phyloP scores from a whole-genome alignment of 768 basidiomycete genomes.

The Lactarius akahatsu region DNA sequence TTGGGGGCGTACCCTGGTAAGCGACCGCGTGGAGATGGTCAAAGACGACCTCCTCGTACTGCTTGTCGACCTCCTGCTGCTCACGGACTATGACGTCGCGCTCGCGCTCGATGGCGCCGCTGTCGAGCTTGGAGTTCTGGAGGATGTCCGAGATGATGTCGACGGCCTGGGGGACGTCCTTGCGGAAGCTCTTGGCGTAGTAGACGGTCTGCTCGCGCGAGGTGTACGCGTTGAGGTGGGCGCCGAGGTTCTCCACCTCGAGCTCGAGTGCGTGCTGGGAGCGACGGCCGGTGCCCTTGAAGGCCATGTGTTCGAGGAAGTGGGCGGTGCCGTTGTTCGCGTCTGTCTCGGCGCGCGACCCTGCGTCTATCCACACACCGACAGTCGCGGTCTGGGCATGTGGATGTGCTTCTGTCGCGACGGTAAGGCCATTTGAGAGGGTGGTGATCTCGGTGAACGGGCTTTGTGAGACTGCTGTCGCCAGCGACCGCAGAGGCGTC shows the following conservation, averaged over 20 bases:
- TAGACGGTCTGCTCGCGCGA: constrained; percentile 99
- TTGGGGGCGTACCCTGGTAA: constrained; percentile 74
- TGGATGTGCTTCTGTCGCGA: constrained; percentile 88
- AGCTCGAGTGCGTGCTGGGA: constrained; percentile 89
- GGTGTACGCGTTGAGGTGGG: constrained; percentile 97
- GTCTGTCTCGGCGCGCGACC: constrained; percentile 94
- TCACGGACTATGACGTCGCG: constrained; percentile 95
- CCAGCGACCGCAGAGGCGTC: constrained; percentile 66
- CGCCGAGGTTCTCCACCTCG: constrained; percentile 97
- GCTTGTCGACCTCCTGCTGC: constrained; percentile 99
- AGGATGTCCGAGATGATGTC: constrained; percentile 99
- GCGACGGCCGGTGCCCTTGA: constrained; percentile 91
- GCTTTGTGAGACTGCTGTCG: constrained; percentile 61
- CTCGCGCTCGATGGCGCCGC: constrained; percentile 86
- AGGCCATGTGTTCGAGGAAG: constrained; percentile 98
- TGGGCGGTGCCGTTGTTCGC: constrained; percentile 95
- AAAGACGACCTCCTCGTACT: constrained; percentile 97
- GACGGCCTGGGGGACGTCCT: constrained; percentile 87
- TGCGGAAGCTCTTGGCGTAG: constrained; percentile 97
- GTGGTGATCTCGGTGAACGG: constrained; percentile 91
- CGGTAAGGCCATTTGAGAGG: constrained; percentile 90
- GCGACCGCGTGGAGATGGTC: constrained; percentile 97
- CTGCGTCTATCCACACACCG: constrained; percentile 98
- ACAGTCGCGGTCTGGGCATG: constrained; percentile 97
- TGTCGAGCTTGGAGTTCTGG: constrained; percentile 93